phyloP scores from a whole-genome alignment of 768 basidiomycete species.

The Leccinum disarticulatum region DNA sequence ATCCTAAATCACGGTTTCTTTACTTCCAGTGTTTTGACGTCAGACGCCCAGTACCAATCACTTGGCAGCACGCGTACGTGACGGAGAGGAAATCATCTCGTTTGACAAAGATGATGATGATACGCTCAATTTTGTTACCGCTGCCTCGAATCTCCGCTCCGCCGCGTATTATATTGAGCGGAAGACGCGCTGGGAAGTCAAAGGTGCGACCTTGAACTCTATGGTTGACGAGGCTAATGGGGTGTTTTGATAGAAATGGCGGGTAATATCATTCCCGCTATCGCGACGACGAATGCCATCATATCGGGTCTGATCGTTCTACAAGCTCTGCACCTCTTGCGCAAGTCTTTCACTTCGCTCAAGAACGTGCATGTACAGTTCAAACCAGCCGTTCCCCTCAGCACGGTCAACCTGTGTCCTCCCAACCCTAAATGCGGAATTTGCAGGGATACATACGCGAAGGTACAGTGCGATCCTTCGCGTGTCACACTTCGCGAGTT shows the following conservation, averaged over 20 bases:
- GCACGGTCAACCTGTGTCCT: conserved; percentile 57
- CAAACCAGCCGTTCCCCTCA: conserved; percentile 77
- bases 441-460: conserved; percentile 82
- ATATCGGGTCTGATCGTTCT: conserved; percentile 93
- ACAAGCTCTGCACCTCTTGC: conserved; percentile 84
- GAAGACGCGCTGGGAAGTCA: conserved; percentile 96
- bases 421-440: conserved; percentile 83
- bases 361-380: conserved; percentile 80
- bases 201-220: conserved; percentile 53
- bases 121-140: conserved; percentile 94
- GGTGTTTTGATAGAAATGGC: conserved; percentile 76
- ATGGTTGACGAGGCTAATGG: background rate
- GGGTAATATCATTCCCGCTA: conserved; percentile 98
- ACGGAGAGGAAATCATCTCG: conserved; percentile 68
- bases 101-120: conserved; percentile 99
- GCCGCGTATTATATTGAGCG: conserved; percentile 84
- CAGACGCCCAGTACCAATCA: conserved; percentile 63
- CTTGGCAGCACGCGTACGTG: conserved; percentile 64
- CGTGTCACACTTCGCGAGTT: conserved; percentile 71
- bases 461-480: conserved; percentile 70
- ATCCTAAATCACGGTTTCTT: background rate
- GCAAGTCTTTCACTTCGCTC: conserved; percentile 55
- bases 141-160: conserved; percentile 89
- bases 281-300: conserved; percentile 98
- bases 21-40: conserved; percentile 7